These are phyloP conservation scores for Trypanosoma melophagium DNA, from an alignment of 208 protist species.

Conservation along the genomic window DNA sequence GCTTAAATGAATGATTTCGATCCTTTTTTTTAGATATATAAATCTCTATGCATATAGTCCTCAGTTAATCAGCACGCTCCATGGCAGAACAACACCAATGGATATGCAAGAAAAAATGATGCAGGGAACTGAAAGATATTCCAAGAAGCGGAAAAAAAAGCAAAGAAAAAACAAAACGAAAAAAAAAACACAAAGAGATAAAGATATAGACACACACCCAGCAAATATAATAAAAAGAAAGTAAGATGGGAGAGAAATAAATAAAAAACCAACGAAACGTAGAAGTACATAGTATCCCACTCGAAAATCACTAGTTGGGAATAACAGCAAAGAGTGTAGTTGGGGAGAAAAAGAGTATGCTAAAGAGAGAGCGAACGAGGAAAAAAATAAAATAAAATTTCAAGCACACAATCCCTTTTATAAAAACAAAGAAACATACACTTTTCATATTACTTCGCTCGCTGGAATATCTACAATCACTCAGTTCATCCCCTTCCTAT, in stretches of 20 bases:
- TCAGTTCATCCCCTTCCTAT: neutral
- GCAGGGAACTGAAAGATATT: neutral
- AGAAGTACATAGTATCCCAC: too few species aligned
- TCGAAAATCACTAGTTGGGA: too few species aligned
- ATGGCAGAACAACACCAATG: neutral
- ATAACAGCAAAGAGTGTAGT: neutral
- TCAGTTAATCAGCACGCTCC: too few species aligned
- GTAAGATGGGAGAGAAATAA: neutral
- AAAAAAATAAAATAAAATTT: constrained; percentile 1
- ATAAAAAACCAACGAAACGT: neutral
- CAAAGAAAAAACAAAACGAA: neutral
- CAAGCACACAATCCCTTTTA: neutral
- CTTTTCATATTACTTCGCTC: too few species aligned
- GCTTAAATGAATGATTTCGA: too few species aligned
- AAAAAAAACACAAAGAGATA: neutral
- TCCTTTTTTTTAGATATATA: too few species aligned
- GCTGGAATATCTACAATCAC: too few species aligned
- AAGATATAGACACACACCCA: neutral
- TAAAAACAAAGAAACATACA: neutral
- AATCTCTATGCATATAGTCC: too few species aligned
- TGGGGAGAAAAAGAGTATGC: neutral
- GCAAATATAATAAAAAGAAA: neutral
- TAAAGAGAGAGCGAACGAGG: neutral
- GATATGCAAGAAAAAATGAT: neutral
- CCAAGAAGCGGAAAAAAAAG: too few species aligned